Evolutionary conservation across 441 rosid species (phyloP), one percentile per base, ranked within the genome.

Genomic region (Flueggea neowawraea): DNA sequence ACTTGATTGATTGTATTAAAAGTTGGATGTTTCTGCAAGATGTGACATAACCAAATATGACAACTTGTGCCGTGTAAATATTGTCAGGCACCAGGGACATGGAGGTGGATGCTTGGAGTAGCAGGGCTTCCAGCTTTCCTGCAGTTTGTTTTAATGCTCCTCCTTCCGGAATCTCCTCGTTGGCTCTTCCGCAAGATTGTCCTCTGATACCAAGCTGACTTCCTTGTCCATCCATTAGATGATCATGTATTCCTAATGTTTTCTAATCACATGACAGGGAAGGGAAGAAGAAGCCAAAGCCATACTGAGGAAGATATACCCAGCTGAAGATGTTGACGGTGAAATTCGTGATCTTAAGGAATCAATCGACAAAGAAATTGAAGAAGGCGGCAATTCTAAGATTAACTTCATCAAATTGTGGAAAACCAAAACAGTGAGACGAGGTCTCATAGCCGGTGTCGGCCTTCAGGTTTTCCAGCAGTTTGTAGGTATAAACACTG

Each of bases 21-120:
- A 12, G 4, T 15, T 47, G 9, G 41, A 36, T 36, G 41, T 36
- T 36, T 36, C 9, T 36, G 41, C 41, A 36, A 36, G 4, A 36
- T 36, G 41, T 3, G 41, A 33, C 41, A 8, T 5, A 36, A 36
- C 9, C 28, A 22, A 22, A 36, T 36, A 36, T 36, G 41, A 36
- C 41, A 5, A 36, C 2, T 36, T 36, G 41, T 36, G 6, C 9
- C 3, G 41, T 36, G 41, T 36, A 36, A 36, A 9, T 47, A 14
- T 47, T 47, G 50, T 10, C 44, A 87, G 93, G 88, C 71, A 45
- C 79, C 52, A 1, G 87, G 92, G 52, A 89, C 96, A 3, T 92
- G 98, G 96, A 73, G 96, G 16, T 89, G 98, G 96, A 92, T 89
- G 98, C 92, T 92, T 3, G 96, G 98, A 13, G 72, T 92, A 31